phyloP scores from a whole-genome alignment of 257 asterid species.

The Forsythia suspensa region DNA sequence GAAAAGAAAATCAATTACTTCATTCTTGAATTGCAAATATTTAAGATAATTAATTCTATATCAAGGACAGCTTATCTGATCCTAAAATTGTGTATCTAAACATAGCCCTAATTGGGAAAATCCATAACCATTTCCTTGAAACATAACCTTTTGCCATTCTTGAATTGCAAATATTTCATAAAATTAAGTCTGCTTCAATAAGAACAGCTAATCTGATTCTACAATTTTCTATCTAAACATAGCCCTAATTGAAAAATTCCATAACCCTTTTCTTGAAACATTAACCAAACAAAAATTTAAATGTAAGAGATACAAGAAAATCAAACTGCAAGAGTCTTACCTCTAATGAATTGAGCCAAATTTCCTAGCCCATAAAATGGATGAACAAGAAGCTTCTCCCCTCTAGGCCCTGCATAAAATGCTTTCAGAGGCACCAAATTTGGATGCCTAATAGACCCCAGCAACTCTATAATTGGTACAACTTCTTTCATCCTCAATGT shows the following conservation, averaged over 20 bases:
- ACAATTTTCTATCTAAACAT: neutral
- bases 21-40: neutral
- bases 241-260: neutral
- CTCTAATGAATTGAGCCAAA: slow-evolving; percentile 71
- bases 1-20: neutral
- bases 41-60: neutral
- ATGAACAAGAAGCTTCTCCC: slow-evolving; percentile 87
- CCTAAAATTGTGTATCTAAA: neutral
- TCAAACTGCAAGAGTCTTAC: slow-evolving; percentile 31
- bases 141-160: slow-evolving; percentile 8
- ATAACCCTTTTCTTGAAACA: slow-evolving; percentile 14
- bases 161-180: neutral
- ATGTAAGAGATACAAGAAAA: neutral
- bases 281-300: slow-evolving; percentile 7
- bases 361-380: slow-evolving; percentile 68
- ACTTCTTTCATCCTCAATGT: slow-evolving; percentile 70
- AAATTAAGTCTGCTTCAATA: neutral
- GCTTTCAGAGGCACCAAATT: slow-evolving; percentile 82
- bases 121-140: neutral
- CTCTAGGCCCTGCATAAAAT: slow-evolving; percentile 81
- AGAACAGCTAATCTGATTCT: neutral
- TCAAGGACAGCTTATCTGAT: neutral
- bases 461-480: slow-evolving; percentile 54
- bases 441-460: slow-evolving; percentile 76
- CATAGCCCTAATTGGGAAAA: neutral